A percentile compares a stretch with the other conserved stretches of the same genome.
phyloP scores from a whole-genome alignment of 192 early-diverging fungal species.

The Linnemannia exigua region DNA sequence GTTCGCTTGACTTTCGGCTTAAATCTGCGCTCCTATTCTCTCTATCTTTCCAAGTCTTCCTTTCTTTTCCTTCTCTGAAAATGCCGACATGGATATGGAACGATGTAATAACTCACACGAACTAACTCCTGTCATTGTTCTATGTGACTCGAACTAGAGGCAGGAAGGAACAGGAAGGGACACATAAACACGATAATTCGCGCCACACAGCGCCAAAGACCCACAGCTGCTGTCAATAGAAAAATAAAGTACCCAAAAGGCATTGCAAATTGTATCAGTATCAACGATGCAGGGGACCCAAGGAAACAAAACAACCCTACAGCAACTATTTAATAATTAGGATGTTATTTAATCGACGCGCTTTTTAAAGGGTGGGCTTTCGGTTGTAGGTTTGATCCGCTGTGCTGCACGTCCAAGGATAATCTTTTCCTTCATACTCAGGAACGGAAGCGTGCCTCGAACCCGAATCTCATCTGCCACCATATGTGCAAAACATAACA shows the following conservation, averaged over 20 bases:
- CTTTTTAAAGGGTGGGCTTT: not conserved
- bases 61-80: too few relatives aligned
- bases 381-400: not conserved
- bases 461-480: constrained; percentile 8
- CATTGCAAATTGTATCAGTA: too few relatives aligned
- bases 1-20: not conserved
- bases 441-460: not conserved
- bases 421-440: not conserved
- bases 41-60: not conserved
- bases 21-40: not conserved
- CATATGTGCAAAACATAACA: constrained; percentile 5
- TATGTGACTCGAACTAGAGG: too few relatives aligned
- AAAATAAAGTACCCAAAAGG: too few relatives aligned
- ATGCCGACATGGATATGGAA: not conserved
- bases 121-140: too few relatives aligned
- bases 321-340: not conserved
- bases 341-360: not conserved
- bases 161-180: too few relatives aligned
- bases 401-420: not conserved
- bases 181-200: too few relatives aligned
- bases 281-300: too few relatives aligned
- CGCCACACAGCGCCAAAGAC: too few relatives aligned
- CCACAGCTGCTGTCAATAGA: too few relatives aligned
- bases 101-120: not conserved
- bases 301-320: too few relatives aligned